phyloP scores from a whole-genome alignment of 129 eudicot species.

The Rutidosis leptorrhynchoides region DNA sequence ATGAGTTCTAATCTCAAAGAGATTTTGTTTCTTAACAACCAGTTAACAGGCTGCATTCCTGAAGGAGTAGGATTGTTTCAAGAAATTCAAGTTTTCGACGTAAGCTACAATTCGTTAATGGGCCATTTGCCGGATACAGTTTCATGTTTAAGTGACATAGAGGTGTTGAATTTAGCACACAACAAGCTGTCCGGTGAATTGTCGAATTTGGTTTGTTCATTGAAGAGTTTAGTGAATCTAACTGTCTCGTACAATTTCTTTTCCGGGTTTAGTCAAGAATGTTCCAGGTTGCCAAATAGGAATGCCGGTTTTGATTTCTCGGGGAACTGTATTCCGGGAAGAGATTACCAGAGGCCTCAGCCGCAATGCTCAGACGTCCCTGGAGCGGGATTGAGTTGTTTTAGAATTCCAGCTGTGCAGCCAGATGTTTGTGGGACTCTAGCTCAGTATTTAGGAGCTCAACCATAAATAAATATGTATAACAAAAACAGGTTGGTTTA shows the following conservation, averaged over 20 bases:
- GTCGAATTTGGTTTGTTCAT: constrained; percentile 56
- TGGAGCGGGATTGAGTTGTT: constrained; percentile 56
- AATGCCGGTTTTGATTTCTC: constrained; percentile 64
- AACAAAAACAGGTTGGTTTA: too few relatives aligned
- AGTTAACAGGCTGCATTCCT: constrained; percentile 62
- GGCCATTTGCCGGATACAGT: constrained; percentile 69
- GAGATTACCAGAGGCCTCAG: constrained; percentile 71
- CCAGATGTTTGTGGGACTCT: too few relatives aligned
- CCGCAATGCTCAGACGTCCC: constrained; percentile 68
- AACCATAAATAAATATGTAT: too few relatives aligned
- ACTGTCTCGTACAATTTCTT: constrained; percentile 65
- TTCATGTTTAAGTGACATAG: constrained; percentile 57
- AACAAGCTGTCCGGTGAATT: constrained; percentile 60
- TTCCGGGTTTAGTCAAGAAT: constrained; percentile 58
- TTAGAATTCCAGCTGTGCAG: constrained; percentile 71
- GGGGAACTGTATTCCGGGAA: constrained; percentile 71
- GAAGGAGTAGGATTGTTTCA: constrained; percentile 62
- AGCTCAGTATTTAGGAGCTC: too few relatives aligned
- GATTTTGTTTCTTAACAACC: constrained; percentile 56
- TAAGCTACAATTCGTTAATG: constrained; percentile 37
- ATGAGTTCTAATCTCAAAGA: constrained; percentile 45
- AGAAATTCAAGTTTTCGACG: constrained; percentile 61
- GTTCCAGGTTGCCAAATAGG: constrained; percentile 40
- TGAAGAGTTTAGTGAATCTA: constrained; percentile 50
- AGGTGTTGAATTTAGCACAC: constrained; percentile 60